Percentiles rank a stretch among this genome's conserved stretches.
Evolutionary conservation across 1,139 yeast species (phyloP).

Genomic region (Geotrichum aggregatum): DNA sequence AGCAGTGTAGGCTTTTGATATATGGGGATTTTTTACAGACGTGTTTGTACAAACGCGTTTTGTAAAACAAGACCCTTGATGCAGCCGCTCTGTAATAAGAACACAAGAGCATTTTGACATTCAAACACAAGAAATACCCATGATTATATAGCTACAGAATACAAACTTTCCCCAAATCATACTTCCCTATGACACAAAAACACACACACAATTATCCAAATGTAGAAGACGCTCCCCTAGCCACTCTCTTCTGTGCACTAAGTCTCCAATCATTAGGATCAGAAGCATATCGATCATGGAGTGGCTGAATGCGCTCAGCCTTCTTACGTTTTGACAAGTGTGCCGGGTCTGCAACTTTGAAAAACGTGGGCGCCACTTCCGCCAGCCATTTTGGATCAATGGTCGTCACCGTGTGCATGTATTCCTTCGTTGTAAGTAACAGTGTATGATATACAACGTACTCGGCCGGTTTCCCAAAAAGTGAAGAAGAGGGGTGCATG

Average conservation of each 20-base stretch:
- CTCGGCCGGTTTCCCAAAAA: constrained; percentile 69
- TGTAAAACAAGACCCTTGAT: too few relatives aligned
- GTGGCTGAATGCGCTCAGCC: constrained; percentile 56
- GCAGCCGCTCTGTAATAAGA: too few relatives aligned
- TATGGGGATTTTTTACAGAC: too few relatives aligned
- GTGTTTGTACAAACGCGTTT: too few relatives aligned
- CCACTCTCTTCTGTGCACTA: constrained; percentile 30
- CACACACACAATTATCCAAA: constrained; percentile 20
- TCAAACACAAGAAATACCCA: too few relatives aligned
- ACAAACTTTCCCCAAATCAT: too few relatives aligned
- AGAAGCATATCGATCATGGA: constrained; percentile 52
- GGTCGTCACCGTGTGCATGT: constrained; percentile 81
- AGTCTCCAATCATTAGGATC: constrained; percentile 55
- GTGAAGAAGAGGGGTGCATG: constrained; percentile 83
- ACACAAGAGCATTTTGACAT: too few relatives aligned
- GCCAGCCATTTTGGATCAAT: constrained; percentile 84
- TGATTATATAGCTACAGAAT: too few relatives aligned
- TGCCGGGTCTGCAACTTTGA: constrained; percentile 52
- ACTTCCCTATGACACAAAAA: too few relatives aligned
- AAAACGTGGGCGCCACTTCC: constrained; percentile 82
- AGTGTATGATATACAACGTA: constrained; percentile 82
- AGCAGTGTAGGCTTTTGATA: too few relatives aligned
- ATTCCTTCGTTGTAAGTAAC: constrained; percentile 77
- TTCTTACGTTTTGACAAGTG: constrained; percentile 44
- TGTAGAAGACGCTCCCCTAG: constrained; percentile 22